phyloP scores from a whole-genome alignment of 352 stramenopile species.

The Pilasporangium apinafurcum region DNA sequence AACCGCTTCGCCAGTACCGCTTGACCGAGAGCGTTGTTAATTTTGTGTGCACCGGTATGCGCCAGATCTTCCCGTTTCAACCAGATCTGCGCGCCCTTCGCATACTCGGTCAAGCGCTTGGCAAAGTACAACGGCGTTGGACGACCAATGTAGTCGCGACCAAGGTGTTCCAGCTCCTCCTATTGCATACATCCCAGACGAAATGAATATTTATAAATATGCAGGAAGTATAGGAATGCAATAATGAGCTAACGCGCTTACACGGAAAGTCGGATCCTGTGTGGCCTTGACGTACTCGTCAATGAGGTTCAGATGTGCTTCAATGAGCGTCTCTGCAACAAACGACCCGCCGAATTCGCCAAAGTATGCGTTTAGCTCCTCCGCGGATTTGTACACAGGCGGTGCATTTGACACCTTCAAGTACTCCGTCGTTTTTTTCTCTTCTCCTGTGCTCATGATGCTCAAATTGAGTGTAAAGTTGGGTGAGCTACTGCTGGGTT shows the following conservation, averaged over 20 bases:
- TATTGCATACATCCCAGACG: constrained; percentile 17
- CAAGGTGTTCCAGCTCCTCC: constrained; percentile 94
- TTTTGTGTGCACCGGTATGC: constrained; percentile 98
- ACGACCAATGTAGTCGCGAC: constrained; percentile 88
- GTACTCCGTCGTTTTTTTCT: constrained; percentile 12
- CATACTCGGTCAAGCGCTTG: constrained; percentile 92
- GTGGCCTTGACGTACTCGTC: constrained; percentile 92
- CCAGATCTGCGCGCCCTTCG: constrained; percentile 94
- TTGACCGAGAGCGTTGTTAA: constrained; percentile 98
- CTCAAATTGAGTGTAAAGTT: not conserved
- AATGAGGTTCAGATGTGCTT: constrained; percentile 94
- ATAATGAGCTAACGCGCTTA: too few relatives aligned
- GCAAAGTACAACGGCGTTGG: constrained; percentile 97
- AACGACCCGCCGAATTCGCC: constrained; percentile 95
- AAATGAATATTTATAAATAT: not conserved
- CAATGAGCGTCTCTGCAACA: constrained; percentile 96
- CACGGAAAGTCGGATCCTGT: constrained; percentile 91
- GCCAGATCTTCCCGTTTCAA: constrained; percentile 98
- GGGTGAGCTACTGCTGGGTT: too few relatives aligned
- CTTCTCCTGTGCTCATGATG: not conserved
- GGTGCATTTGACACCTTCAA: constrained; percentile 73
- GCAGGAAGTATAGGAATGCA: too few relatives aligned
- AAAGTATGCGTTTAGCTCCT: constrained; percentile 83
- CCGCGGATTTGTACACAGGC: constrained; percentile 48
- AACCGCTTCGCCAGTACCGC: constrained; percentile 94